Conservation (phyloP, 202 grass and related monocot genomes). For the Thinopyrum obtusiflorum region DNA sequence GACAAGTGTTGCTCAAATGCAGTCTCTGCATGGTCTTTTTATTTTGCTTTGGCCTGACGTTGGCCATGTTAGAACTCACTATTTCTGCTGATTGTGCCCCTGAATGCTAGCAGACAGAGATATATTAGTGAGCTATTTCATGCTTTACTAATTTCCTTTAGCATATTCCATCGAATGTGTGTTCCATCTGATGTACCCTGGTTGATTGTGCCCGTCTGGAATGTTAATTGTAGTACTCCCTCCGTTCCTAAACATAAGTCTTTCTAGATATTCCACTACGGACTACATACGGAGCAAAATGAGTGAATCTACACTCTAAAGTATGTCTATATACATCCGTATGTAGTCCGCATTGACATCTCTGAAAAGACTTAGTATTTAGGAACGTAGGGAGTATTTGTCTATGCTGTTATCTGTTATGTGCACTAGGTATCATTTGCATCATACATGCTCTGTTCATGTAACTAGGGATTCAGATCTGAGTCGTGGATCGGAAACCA, state of each 20-base stretch:
- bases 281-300: too few species aligned
- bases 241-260: too few species aligned
- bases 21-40: neutral
- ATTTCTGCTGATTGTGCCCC: neutral
- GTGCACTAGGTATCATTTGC: neutral
- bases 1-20: constrained; percentile 1
- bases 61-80: neutral
- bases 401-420: neutral
- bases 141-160: constrained; percentile 3
- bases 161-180: neutral
- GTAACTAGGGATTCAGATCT: neutral
- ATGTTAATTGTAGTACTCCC: neutral
- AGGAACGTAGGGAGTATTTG: neutral
- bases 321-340: too few species aligned
- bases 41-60: neutral
- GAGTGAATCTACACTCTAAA: too few species aligned
- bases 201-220: neutral
- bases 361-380: too few species aligned
- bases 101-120: neutral
- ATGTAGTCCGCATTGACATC: too few species aligned
- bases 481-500: neutral
- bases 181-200: neutral
- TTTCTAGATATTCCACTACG: too few species aligned
- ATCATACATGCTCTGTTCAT: neutral
- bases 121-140: neutral